phyloP scores from a whole-genome alignment of 148 eudicot genomes.

The Pouteria glomerata region DNA sequence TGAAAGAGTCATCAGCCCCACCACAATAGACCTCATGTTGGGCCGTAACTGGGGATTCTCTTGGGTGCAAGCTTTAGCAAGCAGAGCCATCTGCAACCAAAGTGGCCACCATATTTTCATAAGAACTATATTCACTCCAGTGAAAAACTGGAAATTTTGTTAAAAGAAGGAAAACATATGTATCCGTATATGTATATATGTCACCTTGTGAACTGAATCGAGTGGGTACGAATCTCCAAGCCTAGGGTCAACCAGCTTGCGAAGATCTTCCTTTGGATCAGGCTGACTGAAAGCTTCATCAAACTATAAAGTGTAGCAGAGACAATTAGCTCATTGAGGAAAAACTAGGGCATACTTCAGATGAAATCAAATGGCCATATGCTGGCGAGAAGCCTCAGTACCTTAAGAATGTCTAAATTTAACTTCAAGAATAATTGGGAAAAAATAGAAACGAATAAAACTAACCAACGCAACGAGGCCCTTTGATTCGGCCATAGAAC shows the following conservation, averaged over 20 bases:
- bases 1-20: conserved; percentile 59
- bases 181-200: neutral
- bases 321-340: neutral
- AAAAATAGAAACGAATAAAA: neutral
- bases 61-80: conserved; percentile 74
- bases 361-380: neutral
- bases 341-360: neutral
- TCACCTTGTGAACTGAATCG: conserved; percentile 48
- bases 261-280: conserved; percentile 43
- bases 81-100: conserved; percentile 42
- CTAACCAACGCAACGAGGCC: conserved; percentile 71
- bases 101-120: neutral
- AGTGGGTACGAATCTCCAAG: conserved; percentile 61
- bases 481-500: conserved; percentile 39
- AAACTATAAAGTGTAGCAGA: conserved; percentile 31
- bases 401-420: neutral
- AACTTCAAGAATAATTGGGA: neutral
- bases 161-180: neutral
- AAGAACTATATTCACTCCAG: neutral
- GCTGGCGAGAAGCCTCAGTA: neutral
- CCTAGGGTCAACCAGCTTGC: conserved; percentile 64
- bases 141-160: neutral
- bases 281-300: conserved; percentile 44
- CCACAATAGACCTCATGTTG: conserved; percentile 68
- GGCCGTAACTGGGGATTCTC: conserved; percentile 62